Evolutionary conservation across 768 basidiomycete species (phyloP).

Genomic region (Boletus patriciae): DNA sequence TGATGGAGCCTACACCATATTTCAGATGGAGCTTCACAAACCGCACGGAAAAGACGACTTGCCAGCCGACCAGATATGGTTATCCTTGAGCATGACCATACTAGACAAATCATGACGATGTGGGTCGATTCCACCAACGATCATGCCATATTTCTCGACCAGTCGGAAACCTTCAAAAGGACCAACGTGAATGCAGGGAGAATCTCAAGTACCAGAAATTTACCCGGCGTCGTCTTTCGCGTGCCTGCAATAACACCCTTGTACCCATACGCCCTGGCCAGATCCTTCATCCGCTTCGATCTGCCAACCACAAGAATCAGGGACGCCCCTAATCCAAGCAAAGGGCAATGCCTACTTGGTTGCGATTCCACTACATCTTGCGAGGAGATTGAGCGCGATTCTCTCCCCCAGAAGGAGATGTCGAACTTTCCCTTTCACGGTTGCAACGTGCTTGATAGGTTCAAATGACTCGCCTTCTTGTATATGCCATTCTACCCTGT

Average conservation of each 20-base stretch:
- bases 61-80: slow-evolving; percentile 98
- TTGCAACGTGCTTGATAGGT: slow-evolving; percentile 84
- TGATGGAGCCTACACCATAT: slow-evolving; percentile 72
- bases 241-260: slow-evolving; percentile 91
- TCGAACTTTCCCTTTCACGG: slow-evolving; percentile 86
- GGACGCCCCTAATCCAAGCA: not conserved
- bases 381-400: slow-evolving; percentile 88
- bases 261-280: slow-evolving; percentile 77
- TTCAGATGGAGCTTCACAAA: slow-evolving; percentile 4
- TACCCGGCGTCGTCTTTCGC: slow-evolving; percentile 93
- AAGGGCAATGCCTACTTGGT: slow-evolving; percentile 63
- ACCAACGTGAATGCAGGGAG: slow-evolving; percentile 7
- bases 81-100: slow-evolving; percentile 99
- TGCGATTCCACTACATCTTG: slow-evolving; percentile 95
- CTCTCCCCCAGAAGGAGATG: slow-evolving; percentile 89
- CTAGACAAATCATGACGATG: slow-evolving; percentile 96
- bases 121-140: slow-evolving; percentile 93
- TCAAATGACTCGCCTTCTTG: slow-evolving; percentile 80
- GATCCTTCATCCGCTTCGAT: slow-evolving; percentile 77
- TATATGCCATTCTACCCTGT: slow-evolving; percentile 92
- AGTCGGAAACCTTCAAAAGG: slow-evolving; percentile 72
- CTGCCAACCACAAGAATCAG: slow-evolving; percentile 41
- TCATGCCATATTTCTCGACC: slow-evolving; percentile 98
- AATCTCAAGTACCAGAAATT: not conserved
- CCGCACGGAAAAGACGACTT: slow-evolving; percentile 15